Conservation (phyloP, 2,329 filamentous ascomycete species). For the Xylariaceae sp. region DNA sequence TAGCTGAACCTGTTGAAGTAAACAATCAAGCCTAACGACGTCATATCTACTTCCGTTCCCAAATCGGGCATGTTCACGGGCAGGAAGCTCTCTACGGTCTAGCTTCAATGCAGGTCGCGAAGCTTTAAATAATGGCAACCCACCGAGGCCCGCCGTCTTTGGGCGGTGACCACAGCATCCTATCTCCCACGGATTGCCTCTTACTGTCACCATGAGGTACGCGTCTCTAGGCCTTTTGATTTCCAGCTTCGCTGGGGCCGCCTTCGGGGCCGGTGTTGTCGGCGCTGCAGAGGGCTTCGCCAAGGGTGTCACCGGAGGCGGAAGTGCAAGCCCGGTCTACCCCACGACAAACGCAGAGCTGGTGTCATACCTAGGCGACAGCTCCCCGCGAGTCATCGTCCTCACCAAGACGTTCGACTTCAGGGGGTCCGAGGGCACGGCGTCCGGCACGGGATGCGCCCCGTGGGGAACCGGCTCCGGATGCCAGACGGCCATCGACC, state of each 20-base stretch:
- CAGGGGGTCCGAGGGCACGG: constrained; percentile 48
- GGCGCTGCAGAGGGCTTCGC: constrained; percentile 40
- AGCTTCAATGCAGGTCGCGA: not conserved
- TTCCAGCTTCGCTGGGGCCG: constrained; percentile 6
- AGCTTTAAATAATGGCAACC: constrained; percentile 7
- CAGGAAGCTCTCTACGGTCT: not conserved
- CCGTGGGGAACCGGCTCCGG: constrained; percentile 48
- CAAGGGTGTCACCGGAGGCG: constrained; percentile 55
- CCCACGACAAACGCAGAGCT: constrained; percentile 51
- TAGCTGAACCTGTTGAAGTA: not conserved
- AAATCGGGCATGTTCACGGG: too few relatives aligned
- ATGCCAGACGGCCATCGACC: constrained; percentile 57
- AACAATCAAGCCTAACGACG: too few relatives aligned
- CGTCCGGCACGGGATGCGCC: constrained; percentile 49
- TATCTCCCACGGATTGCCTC: not conserved
- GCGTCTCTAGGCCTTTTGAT: constrained; percentile 2
- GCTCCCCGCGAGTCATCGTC: constrained; percentile 50
- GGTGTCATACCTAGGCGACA: constrained; percentile 52
- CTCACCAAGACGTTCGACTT: constrained; percentile 53
- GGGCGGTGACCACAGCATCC: not conserved
- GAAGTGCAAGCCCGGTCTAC: constrained; percentile 46
- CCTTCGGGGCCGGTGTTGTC: constrained; percentile 28
- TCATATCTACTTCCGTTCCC: too few relatives aligned
- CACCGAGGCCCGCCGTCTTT: not conserved
- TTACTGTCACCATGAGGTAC: constrained; percentile 7